Percentiles rank a stretch among this genome's conserved stretches.
Evolutionary conservation across 148 eudicot species (phyloP).

Genomic region (Drosera capensis): DNA sequence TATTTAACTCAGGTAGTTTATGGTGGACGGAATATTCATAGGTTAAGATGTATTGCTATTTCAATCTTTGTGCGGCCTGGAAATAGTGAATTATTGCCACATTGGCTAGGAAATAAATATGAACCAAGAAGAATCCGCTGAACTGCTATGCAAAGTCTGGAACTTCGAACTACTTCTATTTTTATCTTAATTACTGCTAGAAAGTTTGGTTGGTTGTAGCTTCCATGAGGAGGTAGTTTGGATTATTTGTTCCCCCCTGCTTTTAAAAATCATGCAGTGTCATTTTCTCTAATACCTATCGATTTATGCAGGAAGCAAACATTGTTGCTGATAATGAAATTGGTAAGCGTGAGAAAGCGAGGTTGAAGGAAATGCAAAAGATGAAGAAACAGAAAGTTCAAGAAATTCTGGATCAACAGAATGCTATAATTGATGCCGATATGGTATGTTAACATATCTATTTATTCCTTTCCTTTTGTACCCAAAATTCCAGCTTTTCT

Average conservation of each 20-base stretch:
- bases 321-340: constrained; percentile 26
- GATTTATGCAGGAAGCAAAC: constrained; percentile 32
- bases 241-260: background rate
- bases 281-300: background rate
- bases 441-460: constrained; percentile 37
- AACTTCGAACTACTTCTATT: too few species aligned
- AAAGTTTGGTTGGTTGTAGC: too few species aligned
- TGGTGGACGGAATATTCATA: too few species aligned
- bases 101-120: too few species aligned
- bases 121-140: too few species aligned
- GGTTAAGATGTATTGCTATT: too few species aligned
- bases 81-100: too few species aligned
- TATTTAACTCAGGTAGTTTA: too few species aligned
- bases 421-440: constrained; percentile 88
- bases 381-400: constrained; percentile 79
- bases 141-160: too few species aligned
- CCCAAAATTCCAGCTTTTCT: too few species aligned
- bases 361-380: constrained; percentile 75
- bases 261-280: background rate
- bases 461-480: background rate
- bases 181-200: too few species aligned
- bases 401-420: constrained; percentile 66
- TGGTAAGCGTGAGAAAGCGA: constrained; percentile 60
- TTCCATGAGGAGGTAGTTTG: background rate
- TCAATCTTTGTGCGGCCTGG: too few species aligned